phyloP scores from a whole-genome alignment of 495 filamentous ascomycete genomes.

The Penicillium taxi region DNA sequence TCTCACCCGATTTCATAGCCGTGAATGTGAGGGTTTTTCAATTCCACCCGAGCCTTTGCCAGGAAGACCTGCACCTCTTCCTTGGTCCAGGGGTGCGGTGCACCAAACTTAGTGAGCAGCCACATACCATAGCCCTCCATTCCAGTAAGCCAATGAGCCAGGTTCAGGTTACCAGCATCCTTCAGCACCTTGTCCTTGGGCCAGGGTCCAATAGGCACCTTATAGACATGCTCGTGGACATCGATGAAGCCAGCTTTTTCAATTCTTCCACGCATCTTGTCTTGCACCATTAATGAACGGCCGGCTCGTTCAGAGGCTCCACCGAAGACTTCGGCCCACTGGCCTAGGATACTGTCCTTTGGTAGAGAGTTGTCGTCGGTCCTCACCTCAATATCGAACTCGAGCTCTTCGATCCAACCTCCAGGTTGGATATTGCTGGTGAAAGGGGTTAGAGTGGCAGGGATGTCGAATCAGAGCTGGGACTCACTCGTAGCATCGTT shows the following conservation, averaged over 20 bases:
- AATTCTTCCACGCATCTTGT: constrained; percentile 1
- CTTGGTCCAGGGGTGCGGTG: constrained; percentile 17
- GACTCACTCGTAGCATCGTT: constrained; percentile 12
- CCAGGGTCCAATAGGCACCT: constrained; percentile 63
- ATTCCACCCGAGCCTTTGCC: constrained; percentile 13
- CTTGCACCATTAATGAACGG: not conserved
- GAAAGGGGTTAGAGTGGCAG: not conserved
- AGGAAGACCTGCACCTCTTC: constrained; percentile 20
- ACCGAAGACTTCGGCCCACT: not conserved
- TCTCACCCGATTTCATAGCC: constrained; percentile 12
- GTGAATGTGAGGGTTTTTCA: constrained; percentile 16
- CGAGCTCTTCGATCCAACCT: constrained; percentile 8
- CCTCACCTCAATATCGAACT: not conserved
- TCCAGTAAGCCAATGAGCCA: constrained; percentile 45
- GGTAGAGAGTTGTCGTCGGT: constrained; percentile 3
- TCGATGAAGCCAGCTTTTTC: constrained; percentile 14
- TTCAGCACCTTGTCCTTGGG: constrained; percentile 56
- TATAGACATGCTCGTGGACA: constrained; percentile 39
- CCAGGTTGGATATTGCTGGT: constrained; percentile 4
- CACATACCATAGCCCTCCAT: constrained; percentile 22
- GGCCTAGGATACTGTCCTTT: not conserved
- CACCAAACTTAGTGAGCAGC: constrained; percentile 19
- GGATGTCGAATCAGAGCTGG: not conserved
- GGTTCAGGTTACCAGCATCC: constrained; percentile 54
- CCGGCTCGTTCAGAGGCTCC: not conserved